Evolutionary conservation across 2,329 filamentous ascomycete species (phyloP), one percentile per base, ranked within the genome.

Genomic region (Talaromyces sp.): DNA sequence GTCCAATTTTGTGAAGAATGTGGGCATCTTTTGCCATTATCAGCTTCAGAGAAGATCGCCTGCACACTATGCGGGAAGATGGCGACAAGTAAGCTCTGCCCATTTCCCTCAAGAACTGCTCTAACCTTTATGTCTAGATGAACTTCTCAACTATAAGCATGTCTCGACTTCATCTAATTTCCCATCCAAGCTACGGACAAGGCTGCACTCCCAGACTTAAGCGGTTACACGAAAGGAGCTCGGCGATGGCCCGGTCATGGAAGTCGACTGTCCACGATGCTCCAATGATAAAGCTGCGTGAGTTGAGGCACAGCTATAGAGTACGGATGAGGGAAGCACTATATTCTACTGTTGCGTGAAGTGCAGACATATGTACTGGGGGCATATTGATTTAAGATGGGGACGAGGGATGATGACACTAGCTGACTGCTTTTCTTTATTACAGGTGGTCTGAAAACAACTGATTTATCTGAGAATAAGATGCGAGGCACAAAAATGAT

Each of bases 271-370:
- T 40, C 42, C 46, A 5, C 53, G 61, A 37, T 64, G 61, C 22
- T 44, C 54, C 14, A 45, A 58, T n/a, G 56, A 56, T 20, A 49
- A 62, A 37, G 55, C 59, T 10, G 58, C 50, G 27, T 64, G 55
- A 53, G 32, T 45, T 36, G 51, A 64, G 43, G 49, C 57, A 60
- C 91, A 96, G 71, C 77, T 95, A 63, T 85, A 91, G 63, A 85
- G 90, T 76, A 92, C 91, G 40, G 91, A 97, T 73, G 91, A 97
- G 83, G 91, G 91, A 43, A 89, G 86, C 54, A 96, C 91, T 0
- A 84, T 94, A 53, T 92, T 95, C 65, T 95, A 90, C 75, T 86
- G 81, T 54, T 95, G 91, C 40, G 73, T 46, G n/a, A 52, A 58
- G 42, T 64, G 62, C 45, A 54, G 51, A 9, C 49, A 63, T 22